Percentiles rank a stretch among this genome's conserved stretches.
phyloP scores from a whole-genome alignment of 2,329 filamentous ascomycete genomes.

The Chaetoscypha palmicola region DNA sequence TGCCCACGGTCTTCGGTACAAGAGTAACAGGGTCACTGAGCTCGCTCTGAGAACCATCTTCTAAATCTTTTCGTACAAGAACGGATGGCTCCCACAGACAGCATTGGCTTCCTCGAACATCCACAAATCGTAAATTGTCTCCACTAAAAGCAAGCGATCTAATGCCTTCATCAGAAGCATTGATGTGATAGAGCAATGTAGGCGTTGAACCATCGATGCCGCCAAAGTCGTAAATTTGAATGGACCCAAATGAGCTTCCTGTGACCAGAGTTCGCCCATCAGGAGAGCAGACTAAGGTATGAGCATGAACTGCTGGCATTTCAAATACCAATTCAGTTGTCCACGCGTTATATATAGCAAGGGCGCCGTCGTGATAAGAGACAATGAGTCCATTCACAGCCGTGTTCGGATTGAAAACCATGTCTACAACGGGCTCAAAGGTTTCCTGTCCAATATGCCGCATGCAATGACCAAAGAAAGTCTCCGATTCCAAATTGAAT shows the following conservation, averaged over 20 bases:
- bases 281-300: conserved; percentile 18
- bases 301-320: conserved; percentile 1
- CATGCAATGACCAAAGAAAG: conserved; percentile 23
- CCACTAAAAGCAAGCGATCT: conserved; percentile 28
- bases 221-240: conserved; percentile 25
- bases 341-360: conserved; percentile 7
- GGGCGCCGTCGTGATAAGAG: conserved; percentile 7
- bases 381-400: conserved; percentile 5
- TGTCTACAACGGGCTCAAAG: conserved; percentile 10
- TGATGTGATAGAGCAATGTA: conserved; percentile 30
- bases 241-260: conserved; percentile 19
- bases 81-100: conserved; percentile 33
- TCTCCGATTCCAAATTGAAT: conserved; percentile 14
- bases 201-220: no score
- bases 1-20: conserved; percentile 6
- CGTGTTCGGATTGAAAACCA: conserved; percentile 20
- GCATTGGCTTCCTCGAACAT: conserved; percentile 29
- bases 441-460: not conserved
- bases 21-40: conserved; percentile 1
- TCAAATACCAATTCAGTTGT: conserved; percentile 9
- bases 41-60: conserved; percentile 17
- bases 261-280: conserved; percentile 17
- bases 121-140: conserved; percentile 30
- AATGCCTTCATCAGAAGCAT: conserved; percentile 26
- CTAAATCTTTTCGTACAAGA: conserved; percentile 26